These are phyloP conservation scores for Lignosus rhinocerotis DNA, from an alignment of 1,284 basidiomycete genomes.

Conservation along the genomic window DNA sequence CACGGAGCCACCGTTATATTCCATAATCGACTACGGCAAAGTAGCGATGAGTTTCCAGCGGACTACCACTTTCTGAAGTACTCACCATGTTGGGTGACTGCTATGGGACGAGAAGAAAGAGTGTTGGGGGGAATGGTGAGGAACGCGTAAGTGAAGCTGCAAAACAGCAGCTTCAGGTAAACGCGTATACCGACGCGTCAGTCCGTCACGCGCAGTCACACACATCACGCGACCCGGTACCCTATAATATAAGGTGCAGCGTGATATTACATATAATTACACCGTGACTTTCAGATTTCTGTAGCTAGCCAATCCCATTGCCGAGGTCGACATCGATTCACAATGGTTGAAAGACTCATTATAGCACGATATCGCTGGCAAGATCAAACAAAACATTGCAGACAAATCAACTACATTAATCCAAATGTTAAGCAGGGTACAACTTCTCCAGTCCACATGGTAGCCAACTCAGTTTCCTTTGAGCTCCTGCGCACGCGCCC, in stretches of 20 bases:
- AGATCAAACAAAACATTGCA: too few species aligned
- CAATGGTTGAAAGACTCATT: too few species aligned
- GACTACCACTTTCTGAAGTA: too few species aligned
- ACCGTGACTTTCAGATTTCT: too few species aligned
- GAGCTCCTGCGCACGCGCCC: conserved; percentile 31
- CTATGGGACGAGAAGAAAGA: not conserved
- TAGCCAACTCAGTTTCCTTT: conserved; percentile 17
- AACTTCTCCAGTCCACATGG: not conserved
- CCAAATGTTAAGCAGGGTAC: too few species aligned
- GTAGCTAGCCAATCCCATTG: too few species aligned
- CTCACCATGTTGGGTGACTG: conserved; percentile 17
- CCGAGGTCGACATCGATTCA: too few species aligned
- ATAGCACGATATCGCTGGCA: too few species aligned
- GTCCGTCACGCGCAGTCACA: not conserved
- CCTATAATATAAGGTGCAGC: too few species aligned
- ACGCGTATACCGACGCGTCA: conserved; percentile 8
- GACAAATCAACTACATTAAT: too few species aligned
- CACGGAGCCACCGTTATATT: conserved; percentile 94
- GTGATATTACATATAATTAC: too few species aligned
- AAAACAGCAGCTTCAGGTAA: not conserved
- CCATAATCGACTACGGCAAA: conserved; percentile 70
- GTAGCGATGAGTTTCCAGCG: not conserved
- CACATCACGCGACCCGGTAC: not conserved
- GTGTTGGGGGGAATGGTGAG: not conserved
- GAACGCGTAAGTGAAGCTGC: conserved; percentile 7